Percentiles rank a stretch among this genome's conserved stretches.
Conservation (phyloP, 495 filamentous ascomycete species). For the Immersiella caudata region DNA sequence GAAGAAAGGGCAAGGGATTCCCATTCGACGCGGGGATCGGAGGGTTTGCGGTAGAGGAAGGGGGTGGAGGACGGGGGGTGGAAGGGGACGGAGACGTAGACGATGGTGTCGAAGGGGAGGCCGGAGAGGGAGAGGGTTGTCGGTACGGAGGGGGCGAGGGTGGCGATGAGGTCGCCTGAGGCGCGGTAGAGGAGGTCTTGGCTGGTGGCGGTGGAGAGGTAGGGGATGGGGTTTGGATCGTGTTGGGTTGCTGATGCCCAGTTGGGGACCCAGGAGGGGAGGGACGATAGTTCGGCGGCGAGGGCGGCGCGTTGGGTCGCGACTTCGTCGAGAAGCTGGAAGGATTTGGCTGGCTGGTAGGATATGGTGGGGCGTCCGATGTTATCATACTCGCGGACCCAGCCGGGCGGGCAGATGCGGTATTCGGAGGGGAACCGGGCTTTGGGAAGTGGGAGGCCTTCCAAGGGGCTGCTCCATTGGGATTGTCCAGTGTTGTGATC, state of each 20-base stretch:
- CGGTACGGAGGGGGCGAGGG: neutral
- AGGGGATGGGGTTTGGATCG: neutral
- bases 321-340: neutral
- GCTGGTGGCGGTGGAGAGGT: neutral
- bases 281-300: neutral
- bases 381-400: conserved; percentile 11
- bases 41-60: conserved; percentile 1
- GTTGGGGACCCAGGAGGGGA: conserved; percentile 10
- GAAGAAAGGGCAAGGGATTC: neutral
- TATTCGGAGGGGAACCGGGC: neutral
- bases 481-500: conserved; percentile 5
- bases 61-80: neutral
- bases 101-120: neutral
- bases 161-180: neutral
- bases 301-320: neutral
- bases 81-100: neutral
- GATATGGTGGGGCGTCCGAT: conserved; percentile 1
- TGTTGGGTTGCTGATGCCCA: conserved; percentile 4
- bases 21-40: neutral
- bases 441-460: neutral
- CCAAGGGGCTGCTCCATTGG: neutral
- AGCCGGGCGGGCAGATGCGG: conserved; percentile 2
- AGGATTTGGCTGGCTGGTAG: neutral
- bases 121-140: neutral
- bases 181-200: conserved; percentile 4